Base-by-base conservation (phyloP, 768 basidiomycete species). In the Tylopilus sp. region DNA sequence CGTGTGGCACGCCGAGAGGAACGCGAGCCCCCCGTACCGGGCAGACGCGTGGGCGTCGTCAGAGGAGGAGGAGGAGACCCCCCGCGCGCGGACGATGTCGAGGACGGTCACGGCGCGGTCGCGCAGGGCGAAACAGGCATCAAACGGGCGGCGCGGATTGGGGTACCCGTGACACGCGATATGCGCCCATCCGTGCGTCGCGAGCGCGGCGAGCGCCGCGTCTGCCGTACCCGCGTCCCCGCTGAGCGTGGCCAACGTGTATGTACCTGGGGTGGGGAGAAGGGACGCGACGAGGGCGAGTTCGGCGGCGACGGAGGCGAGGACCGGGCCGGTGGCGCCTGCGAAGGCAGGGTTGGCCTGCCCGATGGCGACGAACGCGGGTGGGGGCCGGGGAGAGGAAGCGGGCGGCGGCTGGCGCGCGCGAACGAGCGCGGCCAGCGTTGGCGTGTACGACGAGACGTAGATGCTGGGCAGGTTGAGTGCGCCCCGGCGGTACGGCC, bases 1-100 rank as follows among this genome's bases (percentile, higher is more conserved):
- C 0, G 70, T 71, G 30, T 72, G 63, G 30, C 70, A 71, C 0
- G 70, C 71, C 15, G 71, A 72, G 4, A 71, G 52, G 23, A 72
- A 71, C 1, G 67, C 70, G 13, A 72, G 62, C 12, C 63, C 59
- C 6, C 53, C 38, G n/a, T n/a, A n/a, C 6, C 2, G 31, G 4
- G 31, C 5, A 11, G 31, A 7, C 26, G 26, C 26, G 26, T 3
- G 3, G 26, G 26, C 6, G 26, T 28, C 6, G 3, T 2, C 6
- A 10, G 7, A 1, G 26, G 26, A 8, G 26, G 26, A 28, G 12
- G 10, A 8, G n/a, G n/a, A n/a, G 31, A 13, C 12, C n/a, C 38
- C 15, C 4, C 43, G 47, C 2, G 48, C 53, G 7, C 57, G 51
- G 2, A 69, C 53, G 43, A 71, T 46, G 30, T 65, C 62, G 20